Base-by-base conservation (phyloP, 2,329 filamentous ascomycete genomes). In the Arthrobotrys pseudoclavata region DNA sequence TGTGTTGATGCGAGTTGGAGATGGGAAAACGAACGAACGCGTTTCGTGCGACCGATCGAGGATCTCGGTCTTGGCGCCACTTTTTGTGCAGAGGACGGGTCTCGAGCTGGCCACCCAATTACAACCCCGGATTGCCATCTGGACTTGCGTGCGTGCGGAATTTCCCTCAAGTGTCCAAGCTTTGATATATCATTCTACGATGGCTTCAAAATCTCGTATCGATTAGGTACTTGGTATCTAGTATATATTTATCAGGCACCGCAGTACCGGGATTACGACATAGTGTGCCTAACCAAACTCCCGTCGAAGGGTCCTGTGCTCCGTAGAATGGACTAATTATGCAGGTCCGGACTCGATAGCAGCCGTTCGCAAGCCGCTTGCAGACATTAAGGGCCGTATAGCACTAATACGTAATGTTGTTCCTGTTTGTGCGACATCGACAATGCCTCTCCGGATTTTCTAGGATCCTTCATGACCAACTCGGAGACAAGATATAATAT, bases 1-100 rank as follows among this genome's bases (percentile, higher is more conserved):
- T 61, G 69, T 53, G 50, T 62, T 60, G 52, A 34, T 42, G 45
- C 63, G 63, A 50, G 63, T 69, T 63, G 62, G 52, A 62, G 70
- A 67, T 62, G 68, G 40, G 67, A 66, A 69, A 76, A 76, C 37
- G 37, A 76, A 76, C 34, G 34, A 40, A 40, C 72, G 72, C 72
- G 72, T 76, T 70, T 69, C 26, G 69, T 45, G 69, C 61, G 69
- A 50, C 69, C 48, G 60, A 66, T 64, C 69, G 55, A 71, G 62
- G 24, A 42, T 26, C 42, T 42, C 29, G 40, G 29, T 15, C 22
- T 34, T 45, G 34, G 24, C 24, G 52, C 62, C 62, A 5, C 4
- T 20, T 9, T 42, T n/a, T 20, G 50, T 37, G 52, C 52, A n/a
- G 31, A 34, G 34, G 34, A 26, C 2, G 7, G 4, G 12, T 13